These are phyloP conservation scores for Ramularia endophylla DNA, from an alignment of 2,329 filamentous ascomycete genomes.

Conservation along the genomic window DNA sequence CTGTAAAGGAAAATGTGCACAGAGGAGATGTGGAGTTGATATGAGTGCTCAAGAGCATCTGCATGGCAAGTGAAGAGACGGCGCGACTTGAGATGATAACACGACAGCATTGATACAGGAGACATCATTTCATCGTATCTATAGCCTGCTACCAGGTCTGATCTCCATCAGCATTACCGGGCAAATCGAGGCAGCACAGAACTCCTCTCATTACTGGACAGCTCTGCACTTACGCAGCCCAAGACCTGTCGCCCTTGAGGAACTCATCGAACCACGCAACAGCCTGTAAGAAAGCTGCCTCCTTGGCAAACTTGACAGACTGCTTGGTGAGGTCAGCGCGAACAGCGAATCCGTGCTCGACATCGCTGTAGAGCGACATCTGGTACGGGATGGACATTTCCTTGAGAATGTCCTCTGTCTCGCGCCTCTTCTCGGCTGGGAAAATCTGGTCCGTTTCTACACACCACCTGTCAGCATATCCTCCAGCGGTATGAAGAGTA, in stretches of 20 bases:
- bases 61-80: too few relatives aligned
- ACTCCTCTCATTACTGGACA: not conserved
- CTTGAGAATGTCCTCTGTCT: constrained; percentile 55
- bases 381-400: constrained; percentile 59
- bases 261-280: constrained; percentile 68
- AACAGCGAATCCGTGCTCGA: constrained; percentile 70
- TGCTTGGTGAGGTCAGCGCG: constrained; percentile 57
- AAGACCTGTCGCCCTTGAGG: constrained; percentile 35
- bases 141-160: constrained; percentile 1
- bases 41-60: constrained; percentile 23
- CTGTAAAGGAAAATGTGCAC: constrained; percentile 56
- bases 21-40: constrained; percentile 68
- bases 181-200: too few relatives aligned
- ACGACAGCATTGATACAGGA: too few relatives aligned
- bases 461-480: constrained; percentile 1
- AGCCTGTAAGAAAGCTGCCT: constrained; percentile 74
- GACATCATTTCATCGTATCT: not conserved
- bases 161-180: not conserved
- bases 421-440: constrained; percentile 48
- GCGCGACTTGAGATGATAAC: too few relatives aligned
- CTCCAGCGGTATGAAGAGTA: not conserved
- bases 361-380: constrained; percentile 67
- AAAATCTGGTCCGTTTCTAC: constrained; percentile 56
- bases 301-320: constrained; percentile 63
- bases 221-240: constrained; percentile 12